Conservation (phyloP, 202 grass and related monocot genomes). For the Brachypodium distachyon region DNA sequence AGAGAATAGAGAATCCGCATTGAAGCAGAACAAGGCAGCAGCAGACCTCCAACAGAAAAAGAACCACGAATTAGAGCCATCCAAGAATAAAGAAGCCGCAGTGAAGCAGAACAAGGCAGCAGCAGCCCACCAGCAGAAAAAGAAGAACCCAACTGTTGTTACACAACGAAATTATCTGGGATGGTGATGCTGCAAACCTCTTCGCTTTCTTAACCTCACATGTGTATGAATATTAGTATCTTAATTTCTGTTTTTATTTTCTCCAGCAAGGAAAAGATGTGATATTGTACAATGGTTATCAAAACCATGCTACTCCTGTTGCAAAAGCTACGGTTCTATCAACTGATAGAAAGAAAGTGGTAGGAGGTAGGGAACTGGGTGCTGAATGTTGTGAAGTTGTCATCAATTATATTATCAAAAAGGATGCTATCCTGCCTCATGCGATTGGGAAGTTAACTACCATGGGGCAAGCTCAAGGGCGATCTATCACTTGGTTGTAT, state of each 20-base stretch:
- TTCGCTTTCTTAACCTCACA: no score
- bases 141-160: no score
- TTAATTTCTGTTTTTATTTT: neutral
- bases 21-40: neutral
- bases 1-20: neutral
- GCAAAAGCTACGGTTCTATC: neutral
- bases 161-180: no score
- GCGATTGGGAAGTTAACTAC: neutral
- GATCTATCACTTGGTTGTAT: neutral
- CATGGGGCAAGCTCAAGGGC: neutral
- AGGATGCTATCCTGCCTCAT: neutral
- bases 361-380: neutral
- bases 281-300: neutral
- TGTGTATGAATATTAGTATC: no score
- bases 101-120: no score
- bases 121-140: no score
- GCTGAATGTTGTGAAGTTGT: neutral
- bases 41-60: no score
- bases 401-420: neutral
- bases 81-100: no score
- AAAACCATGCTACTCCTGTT: neutral
- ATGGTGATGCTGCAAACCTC: no score
- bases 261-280: neutral
- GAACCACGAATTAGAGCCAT: no score
- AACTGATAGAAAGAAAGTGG: neutral